A percentile compares a stretch with the other conserved stretches of the same genome.
phyloP scores from a whole-genome alignment of 257 asterid genomes.

The Fraxinus cuspidata region DNA sequence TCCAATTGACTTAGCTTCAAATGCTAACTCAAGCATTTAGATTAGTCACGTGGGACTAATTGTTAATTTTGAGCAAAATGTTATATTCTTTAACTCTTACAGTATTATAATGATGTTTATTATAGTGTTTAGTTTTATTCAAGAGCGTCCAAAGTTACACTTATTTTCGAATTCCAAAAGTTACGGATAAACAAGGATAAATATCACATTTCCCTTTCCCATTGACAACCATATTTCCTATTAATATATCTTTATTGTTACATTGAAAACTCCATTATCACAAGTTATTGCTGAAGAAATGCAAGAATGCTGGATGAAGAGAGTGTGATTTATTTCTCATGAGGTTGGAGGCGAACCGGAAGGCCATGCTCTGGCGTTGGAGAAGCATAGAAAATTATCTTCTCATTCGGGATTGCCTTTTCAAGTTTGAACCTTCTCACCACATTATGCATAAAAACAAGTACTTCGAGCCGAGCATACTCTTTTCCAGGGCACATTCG shows the following conservation, averaged over 20 bases:
- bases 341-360: slow-evolving; percentile 48
- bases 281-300: background rate
- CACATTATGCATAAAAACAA: slow-evolving; percentile 56
- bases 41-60: background rate
- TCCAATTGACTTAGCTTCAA: background rate
- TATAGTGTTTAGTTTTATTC: no score
- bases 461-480: slow-evolving; percentile 48
- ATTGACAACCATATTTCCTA: background rate
- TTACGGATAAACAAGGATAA: no score
- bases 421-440: slow-evolving; percentile 44
- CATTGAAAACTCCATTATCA: background rate
- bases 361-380: slow-evolving; percentile 49
- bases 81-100: no score
- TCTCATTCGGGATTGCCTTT: slow-evolving; percentile 46
- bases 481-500: slow-evolving; percentile 60
- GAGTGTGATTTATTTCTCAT: slow-evolving; percentile 21
- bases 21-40: background rate
- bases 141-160: no score
- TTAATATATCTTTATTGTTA: background rate
- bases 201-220: background rate
- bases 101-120: no score
- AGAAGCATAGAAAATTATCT: slow-evolving; percentile 41
- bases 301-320: background rate
- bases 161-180: no score
- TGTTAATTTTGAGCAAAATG: no score